Percentiles rank a stretch among this genome's conserved stretches.
Evolutionary conservation across 1,139 yeast species (phyloP).

Genomic region (Spathaspora sp.): DNA sequence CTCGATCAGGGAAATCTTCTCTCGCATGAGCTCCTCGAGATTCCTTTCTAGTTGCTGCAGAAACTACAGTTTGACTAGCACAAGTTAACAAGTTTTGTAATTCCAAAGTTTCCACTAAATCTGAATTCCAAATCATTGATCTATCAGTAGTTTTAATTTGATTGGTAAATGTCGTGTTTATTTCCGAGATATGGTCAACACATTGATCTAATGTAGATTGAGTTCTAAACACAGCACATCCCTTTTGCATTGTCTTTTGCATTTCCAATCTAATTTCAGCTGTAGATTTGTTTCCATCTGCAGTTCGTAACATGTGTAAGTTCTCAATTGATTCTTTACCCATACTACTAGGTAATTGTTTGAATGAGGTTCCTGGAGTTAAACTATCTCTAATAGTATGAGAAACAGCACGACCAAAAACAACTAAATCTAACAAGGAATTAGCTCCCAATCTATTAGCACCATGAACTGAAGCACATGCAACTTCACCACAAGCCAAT

Average conservation of each 20-base stretch:
- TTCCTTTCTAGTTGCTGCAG: slow-evolving; percentile 95
- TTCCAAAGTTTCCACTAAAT: slow-evolving; percentile 92
- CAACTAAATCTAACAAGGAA: slow-evolving; percentile 93
- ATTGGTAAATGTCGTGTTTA: slow-evolving; percentile 65
- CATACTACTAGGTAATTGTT: slow-evolving; percentile 71
- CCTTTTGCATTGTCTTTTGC: slow-evolving; percentile 96
- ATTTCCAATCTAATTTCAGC: slow-evolving; percentile 86
- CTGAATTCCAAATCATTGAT: slow-evolving; percentile 98
- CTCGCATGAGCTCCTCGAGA: slow-evolving; percentile 99
- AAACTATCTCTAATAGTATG: slow-evolving; percentile 84
- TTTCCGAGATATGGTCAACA: slow-evolving; percentile 72
- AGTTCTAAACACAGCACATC: slow-evolving; percentile 94
- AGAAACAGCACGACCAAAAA: slow-evolving; percentile 97
- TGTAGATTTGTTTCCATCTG: slow-evolving; percentile 77
- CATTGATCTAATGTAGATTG: slow-evolving; percentile 91
- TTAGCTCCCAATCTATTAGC: slow-evolving; percentile 99
- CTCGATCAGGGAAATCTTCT: slow-evolving; percentile 95
- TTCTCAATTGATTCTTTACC: slow-evolving; percentile 89
- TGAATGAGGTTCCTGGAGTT: slow-evolving; percentile 86
- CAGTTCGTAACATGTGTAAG: slow-evolving; percentile 84
- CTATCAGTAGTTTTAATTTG: slow-evolving; percentile 82
- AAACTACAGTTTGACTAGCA: slow-evolving; percentile 92
- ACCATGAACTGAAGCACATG: slow-evolving; percentile 98
- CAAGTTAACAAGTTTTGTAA: slow-evolving; percentile 94
- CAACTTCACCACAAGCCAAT: slow-evolving; percentile 98